phyloP scores from a whole-genome alignment of 768 basidiomycete genomes.

The Pulveroboletus frians region DNA sequence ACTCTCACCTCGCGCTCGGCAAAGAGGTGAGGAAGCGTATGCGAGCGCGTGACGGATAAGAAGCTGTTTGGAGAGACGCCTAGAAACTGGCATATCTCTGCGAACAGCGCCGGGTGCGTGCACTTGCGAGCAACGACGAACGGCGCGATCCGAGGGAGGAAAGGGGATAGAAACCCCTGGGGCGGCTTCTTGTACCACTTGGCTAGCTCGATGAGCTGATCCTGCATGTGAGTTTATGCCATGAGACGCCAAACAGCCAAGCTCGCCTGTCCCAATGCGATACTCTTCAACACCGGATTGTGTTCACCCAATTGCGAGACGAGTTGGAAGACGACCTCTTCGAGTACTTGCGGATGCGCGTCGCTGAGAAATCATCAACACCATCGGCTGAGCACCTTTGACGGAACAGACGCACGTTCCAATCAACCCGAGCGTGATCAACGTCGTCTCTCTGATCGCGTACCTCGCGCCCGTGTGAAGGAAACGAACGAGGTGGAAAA shows the following conservation, averaged over 20 bases:
- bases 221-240: constrained; percentile 1
- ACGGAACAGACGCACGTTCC: constrained; percentile 32
- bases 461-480: constrained; percentile 41
- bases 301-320: constrained; percentile 61
- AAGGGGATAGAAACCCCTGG: constrained; percentile 65
- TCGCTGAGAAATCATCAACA: constrained; percentile 35
- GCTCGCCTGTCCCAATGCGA: constrained; percentile 62
- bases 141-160: constrained; percentile 60
- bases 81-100: constrained; percentile 67
- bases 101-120: constrained; percentile 52
- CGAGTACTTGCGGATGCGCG: constrained; percentile 47
- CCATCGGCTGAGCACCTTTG: not conserved
- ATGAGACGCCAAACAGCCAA: not conserved
- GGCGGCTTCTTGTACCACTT: constrained; percentile 55
- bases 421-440: constrained; percentile 57
- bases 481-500: constrained; percentile 42
- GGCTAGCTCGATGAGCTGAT: constrained; percentile 56
- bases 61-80: constrained; percentile 53
- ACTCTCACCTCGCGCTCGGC: constrained; percentile 53
- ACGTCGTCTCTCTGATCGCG: constrained; percentile 55
- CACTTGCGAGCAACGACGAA: constrained; percentile 57
- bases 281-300: constrained; percentile 66
- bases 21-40: constrained; percentile 68
- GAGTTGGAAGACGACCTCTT: constrained; percentile 55
- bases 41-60: constrained; percentile 54